These are phyloP conservation scores for Narthecium ossifragum DNA, from an alignment of 106 monocot species.

Conservation along the genomic window DNA sequence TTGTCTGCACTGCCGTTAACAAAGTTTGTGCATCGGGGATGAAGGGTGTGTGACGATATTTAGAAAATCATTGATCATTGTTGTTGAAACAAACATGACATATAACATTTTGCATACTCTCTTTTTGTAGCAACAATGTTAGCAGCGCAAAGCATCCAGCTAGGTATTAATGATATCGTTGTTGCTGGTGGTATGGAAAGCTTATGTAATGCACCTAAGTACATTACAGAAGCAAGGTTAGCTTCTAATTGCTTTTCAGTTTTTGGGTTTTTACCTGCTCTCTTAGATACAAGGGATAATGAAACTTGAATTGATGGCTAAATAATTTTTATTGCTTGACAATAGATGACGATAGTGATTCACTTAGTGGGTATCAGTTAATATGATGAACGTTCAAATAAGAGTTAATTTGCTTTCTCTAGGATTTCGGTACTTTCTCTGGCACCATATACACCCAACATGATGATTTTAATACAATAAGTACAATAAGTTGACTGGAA, in stretches of 20 bases:
- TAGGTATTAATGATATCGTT: slow-evolving; percentile 93
- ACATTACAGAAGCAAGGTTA: slow-evolving; percentile 87
- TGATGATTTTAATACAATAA: too few relatives aligned
- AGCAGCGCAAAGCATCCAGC: slow-evolving; percentile 89
- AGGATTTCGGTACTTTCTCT: too few relatives aligned
- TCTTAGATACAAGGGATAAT: too few relatives aligned
- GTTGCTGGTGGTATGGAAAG: slow-evolving; percentile 99
- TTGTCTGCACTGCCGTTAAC: slow-evolving; percentile 81
- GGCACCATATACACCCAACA: too few relatives aligned
- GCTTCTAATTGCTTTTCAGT: background rate
- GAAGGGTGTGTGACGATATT: slow-evolving; percentile 51
- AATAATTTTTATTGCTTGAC: too few relatives aligned
- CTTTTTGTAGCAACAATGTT: slow-evolving; percentile 69
- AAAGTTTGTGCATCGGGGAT: slow-evolving; percentile 99
- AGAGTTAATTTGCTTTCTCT: too few relatives aligned
- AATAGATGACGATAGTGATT: too few relatives aligned
- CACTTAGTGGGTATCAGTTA: too few relatives aligned
- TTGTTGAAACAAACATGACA: background rate
- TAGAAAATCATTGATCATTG: background rate
- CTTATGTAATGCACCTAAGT: slow-evolving; percentile 99
- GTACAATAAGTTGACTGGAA: too few relatives aligned
- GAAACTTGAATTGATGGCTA: too few relatives aligned
- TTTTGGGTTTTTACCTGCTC: too few relatives aligned
- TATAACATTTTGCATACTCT: background rate
- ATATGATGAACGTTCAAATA: too few relatives aligned